These are phyloP conservation scores for Diutina catenulata DNA, from an alignment of 1,139 yeast genomes.

Conservation along the genomic window DNA sequence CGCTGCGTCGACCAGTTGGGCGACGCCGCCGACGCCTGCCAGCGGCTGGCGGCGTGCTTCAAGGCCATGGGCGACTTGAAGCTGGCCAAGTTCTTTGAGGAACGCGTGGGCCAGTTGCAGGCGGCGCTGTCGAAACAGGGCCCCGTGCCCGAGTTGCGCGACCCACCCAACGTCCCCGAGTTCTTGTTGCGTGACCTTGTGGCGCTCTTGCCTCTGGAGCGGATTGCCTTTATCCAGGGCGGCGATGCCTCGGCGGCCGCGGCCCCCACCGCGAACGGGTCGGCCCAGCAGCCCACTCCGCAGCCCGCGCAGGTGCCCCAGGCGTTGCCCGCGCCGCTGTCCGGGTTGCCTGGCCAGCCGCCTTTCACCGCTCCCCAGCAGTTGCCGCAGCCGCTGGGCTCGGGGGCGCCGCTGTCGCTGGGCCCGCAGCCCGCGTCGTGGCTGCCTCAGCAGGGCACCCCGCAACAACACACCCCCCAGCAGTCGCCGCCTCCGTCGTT, in stretches of 20 bases:
- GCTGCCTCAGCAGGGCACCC: conserved; percentile 8
- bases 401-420: conserved; percentile 7
- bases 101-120: conserved; percentile 28
- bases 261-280: background rate
- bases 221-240: conserved; percentile 24
- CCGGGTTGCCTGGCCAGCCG: conserved; percentile 7
- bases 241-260: background rate
- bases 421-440: conserved; percentile 9
- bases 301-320: background rate
- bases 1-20: conserved; percentile 47
- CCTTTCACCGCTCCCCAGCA: conserved; percentile 9
- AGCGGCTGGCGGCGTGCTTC: conserved; percentile 39
- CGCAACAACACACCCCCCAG: conserved; percentile 6
- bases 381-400: conserved; percentile 9
- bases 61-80: conserved; percentile 35
- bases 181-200: conserved; percentile 36
- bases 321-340: conserved; percentile 8
- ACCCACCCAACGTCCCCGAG: conserved; percentile 40
- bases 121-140: conserved; percentile 32
- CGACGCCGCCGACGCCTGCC: conserved; percentile 52
- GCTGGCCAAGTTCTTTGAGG: conserved; percentile 28
- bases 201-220: conserved; percentile 29
- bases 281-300: conserved; percentile 1
- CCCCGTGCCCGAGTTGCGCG: conserved; percentile 32
- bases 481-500: conserved; percentile 6